Evolutionary conservation across 352 stramenopile species (phyloP), one percentile per base, ranked within the genome.

Genomic region (Saprolegnia diclina): DNA sequence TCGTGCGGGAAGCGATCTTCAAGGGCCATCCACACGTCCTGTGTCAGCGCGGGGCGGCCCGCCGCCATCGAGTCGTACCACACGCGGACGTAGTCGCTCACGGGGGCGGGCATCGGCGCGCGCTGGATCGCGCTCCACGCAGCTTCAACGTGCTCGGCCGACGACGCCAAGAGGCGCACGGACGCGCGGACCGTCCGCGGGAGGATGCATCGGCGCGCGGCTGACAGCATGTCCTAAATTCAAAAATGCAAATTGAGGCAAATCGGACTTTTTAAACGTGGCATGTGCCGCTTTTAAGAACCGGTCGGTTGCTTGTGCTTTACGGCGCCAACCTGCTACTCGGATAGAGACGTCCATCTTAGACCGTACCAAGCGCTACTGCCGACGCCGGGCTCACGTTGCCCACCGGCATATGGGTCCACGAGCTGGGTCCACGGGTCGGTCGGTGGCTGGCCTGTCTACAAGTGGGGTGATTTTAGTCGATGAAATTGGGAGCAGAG

Each of bases 1-100:
- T 56, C 63, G 4, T 61, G 18, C 11, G 63, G 46, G 37, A 48
- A 69, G 22, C 22, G 42, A 9, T 9, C 29, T 52, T 59, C 21
- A 13, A 69, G 18, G n/a, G 50, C 19, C 21, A 10, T 21, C 63
- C 63, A 69, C 19, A 69, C 63, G 5, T 69, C n/a, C 10, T 52
- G 63, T 14, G 54, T 29, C 1, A 69, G 38, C 21, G 24, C 52
- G 48, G 42, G 29, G 35, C 22, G 38, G 40, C 22, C 5, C 24
- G 13, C 11, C 4, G 37, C 44, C 48, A 69, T 19, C 29, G 24
- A 54, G 9, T 59, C 16, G 13, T 69, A 18, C 63, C 63, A 69
- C 63, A 69, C 35, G 18, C 21, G 45, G 14, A 63, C 18, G 21
- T 44, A 18, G 21, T 56, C 45, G 9, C 59, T 42, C 4, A 48